Base-by-base conservation (phyloP, 1,139 yeast species). In the Candida sp. region DNA sequence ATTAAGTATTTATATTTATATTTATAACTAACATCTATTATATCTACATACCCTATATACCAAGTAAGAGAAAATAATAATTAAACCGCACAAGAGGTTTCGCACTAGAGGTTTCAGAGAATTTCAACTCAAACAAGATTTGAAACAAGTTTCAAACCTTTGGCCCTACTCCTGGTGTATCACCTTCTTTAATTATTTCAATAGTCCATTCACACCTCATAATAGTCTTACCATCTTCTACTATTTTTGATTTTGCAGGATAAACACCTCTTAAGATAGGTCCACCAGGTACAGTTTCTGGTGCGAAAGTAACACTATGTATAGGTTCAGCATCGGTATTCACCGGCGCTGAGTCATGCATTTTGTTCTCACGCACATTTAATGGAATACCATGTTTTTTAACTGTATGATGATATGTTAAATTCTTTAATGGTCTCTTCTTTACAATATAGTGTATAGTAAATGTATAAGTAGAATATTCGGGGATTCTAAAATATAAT, bases 221-320 rank as follows among this genome's bases (percentile, higher is more conserved):
- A 32, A 69, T 51, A 25, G 46, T 50, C 38, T 59, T 53, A 4
- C 61, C 70, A 5, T 55, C 57, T 33, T 63, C 67, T 35, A 49
- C 50, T 38, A 70, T 63, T 4, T 58, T 56, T 7, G 68, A 58
- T 4, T 44, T 46, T 9, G 71, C 68, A 5, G 60, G 58, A 46
- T 63, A 66, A n/a, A 53, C 52, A 1, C 73, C 73, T 45, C 74
- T 57, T 35, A 64, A 48, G 34, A 70, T 54, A 29, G 56, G 46
- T 3, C 75, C 75, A 8, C 66, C 64, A 0, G 75, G 75, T 4
- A 70, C 50, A 9, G 58, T 55, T 33, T 67, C 73, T 3, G 64
- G 61, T 0, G 61, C 60, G 39, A 70, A 63, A 5, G 59, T 53
- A 4, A 60, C 54, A 33, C 51, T 54, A 32, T 58, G 55, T 15